Percentiles rank a stretch among this genome's conserved stretches.
Conservation (phyloP, 805 yeast species). For the Monosporozyma aerobia region DNA sequence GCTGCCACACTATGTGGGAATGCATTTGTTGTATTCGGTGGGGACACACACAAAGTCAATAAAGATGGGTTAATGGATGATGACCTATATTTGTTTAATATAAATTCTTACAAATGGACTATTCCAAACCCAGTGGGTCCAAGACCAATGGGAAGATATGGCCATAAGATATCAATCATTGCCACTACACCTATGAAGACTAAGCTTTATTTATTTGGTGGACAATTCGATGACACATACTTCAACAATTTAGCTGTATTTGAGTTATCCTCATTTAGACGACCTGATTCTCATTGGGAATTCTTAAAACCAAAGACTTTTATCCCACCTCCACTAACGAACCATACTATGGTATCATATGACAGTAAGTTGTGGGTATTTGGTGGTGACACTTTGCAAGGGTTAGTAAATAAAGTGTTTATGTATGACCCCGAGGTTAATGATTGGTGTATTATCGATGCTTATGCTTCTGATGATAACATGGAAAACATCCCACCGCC, state of each 20-base stretch:
- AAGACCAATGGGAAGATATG: slow-evolving; percentile 88
- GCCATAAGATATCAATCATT: slow-evolving; percentile 80
- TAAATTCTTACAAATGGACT: slow-evolving; percentile 70
- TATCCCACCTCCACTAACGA: slow-evolving; percentile 68
- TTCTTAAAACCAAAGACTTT: slow-evolving; percentile 45
- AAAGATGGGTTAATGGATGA: slow-evolving; percentile 80
- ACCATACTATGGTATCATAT: slow-evolving; percentile 80
- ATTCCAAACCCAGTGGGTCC: slow-evolving; percentile 63
- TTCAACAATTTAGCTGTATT: slow-evolving; percentile 80
- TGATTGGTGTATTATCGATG: slow-evolving; percentile 61
- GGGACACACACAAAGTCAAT: slow-evolving; percentile 80
- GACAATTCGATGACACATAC: slow-evolving; percentile 76
- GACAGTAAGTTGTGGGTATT: slow-evolving; percentile 73
- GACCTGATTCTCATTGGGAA: slow-evolving; percentile 81
- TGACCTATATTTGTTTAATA: slow-evolving; percentile 77
- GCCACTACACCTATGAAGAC: slow-evolving; percentile 49
- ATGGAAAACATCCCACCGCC: slow-evolving; percentile 50
- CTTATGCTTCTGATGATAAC: slow-evolving; percentile 33
- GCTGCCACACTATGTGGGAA: slow-evolving; percentile 86
- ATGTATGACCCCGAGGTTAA: slow-evolving; percentile 60
- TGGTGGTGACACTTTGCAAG: slow-evolving; percentile 82
- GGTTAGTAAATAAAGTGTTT: slow-evolving; percentile 69
- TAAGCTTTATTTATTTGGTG: slow-evolving; percentile 79
- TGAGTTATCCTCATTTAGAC: slow-evolving; percentile 78
- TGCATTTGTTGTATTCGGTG: slow-evolving; percentile 92